Evolutionary conservation across 352 stramenopile species (phyloP), one percentile per base, ranked within the genome.

Genomic region (Phytophthora sp.): DNA sequence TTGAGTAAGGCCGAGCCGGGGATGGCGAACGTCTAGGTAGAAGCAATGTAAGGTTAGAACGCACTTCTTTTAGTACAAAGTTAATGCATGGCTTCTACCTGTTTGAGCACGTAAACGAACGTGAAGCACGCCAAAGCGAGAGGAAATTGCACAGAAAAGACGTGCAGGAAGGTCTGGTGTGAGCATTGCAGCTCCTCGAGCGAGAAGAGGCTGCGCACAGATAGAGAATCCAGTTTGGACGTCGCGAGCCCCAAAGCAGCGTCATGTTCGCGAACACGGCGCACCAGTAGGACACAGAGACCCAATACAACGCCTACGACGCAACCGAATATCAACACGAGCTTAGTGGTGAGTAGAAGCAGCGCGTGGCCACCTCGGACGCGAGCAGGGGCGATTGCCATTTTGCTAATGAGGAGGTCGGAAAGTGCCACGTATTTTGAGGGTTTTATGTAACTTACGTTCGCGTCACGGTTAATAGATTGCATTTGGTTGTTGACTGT

Each of bases 21-120:
- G 42, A 95, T 90, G 35, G 87, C 86, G 71, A 95, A 95, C 16
- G 87, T 93, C 82, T 92, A 66, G 36, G 23, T 63, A 36, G 12
- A 54, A 51, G 16, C 30, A 41, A 45, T 12, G 20, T 62, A 39
- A 66, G 35, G 20, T 50, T 30, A 11, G 49, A 53, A 13, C 30
- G 31, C 18, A 50, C 16, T 61, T 51, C 53, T 64, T 58, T 49
- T 29, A 66, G 36, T 62, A 68, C 26, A 61, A 13, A 31, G 42
- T n/a, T 36, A 41, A 23, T 61, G 56, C 41, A 44, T 47, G 15
- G 12, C 46, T 24, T 31, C 41, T 66, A 89, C 80, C 78, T 93
- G 86, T 71, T 95, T 95, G 45, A 95, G 80, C 41, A 91, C 73
- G 76, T 92, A 95, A 59, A 91, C 60, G 58, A 73, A 80, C 3